Percentiles rank a stretch among this genome's conserved stretches.
phyloP scores from a whole-genome alignment of 176 grass and related monocot species.

The Saccharum spontaneum region DNA sequence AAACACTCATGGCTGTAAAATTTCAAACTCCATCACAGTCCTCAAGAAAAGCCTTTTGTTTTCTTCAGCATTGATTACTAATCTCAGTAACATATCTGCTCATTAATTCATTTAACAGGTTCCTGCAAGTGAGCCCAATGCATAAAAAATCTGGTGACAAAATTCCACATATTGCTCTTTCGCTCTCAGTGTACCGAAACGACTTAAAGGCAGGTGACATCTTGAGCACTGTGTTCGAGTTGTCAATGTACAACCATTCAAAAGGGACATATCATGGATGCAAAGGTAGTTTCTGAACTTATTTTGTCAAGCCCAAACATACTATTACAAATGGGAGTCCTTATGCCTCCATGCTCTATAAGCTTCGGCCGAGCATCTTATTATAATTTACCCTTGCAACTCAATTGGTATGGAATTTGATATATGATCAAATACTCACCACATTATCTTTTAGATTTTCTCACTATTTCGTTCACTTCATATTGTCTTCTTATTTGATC shows the following conservation, averaged over 20 bases:
- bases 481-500: not conserved
- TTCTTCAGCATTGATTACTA: not conserved
- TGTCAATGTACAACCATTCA: conserved; percentile 39
- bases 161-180: conserved; percentile 15
- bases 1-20: no score
- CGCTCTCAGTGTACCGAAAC: not conserved
- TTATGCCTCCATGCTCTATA: not conserved
- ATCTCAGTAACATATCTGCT: not conserved
- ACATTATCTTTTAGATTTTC: not conserved
- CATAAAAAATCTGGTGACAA: not conserved
- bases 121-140: conserved; percentile 2
- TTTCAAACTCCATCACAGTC: no score
- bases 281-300: conserved; percentile 32
- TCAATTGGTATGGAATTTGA: not conserved
- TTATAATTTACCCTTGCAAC: not conserved
- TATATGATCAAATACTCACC: not conserved
- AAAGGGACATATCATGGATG: not conserved
- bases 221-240: conserved; percentile 10
- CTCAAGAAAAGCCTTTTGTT: not conserved
- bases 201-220: not conserved
- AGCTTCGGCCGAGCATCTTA: not conserved
- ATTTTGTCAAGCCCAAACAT: not conserved
- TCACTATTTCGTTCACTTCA: not conserved
- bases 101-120: conserved; percentile 17
- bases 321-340: not conserved